Conservation (phyloP, 345 rosid genomes). For the Physaria fendleri region DNA sequence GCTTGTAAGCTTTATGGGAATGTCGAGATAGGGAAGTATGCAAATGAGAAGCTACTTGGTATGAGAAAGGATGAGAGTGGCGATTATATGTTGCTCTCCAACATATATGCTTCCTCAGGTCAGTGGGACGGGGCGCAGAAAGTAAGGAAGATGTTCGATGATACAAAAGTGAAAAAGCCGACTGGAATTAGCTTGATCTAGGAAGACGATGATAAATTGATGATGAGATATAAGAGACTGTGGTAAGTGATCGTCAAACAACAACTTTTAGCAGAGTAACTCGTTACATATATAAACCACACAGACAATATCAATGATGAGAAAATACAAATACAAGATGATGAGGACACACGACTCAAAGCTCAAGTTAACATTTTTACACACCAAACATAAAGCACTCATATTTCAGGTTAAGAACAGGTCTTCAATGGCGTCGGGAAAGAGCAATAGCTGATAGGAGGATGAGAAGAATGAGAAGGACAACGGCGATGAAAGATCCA, state of each 20-base stretch:
- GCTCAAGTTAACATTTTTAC: constrained; percentile 8
- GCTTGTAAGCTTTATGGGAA: constrained; percentile 56
- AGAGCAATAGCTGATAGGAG: constrained; percentile 47
- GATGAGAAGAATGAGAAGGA: constrained; percentile 40
- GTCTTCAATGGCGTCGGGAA: constrained; percentile 38
- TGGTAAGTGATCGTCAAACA: not conserved
- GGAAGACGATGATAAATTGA: constrained; percentile 37
- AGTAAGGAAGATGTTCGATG: constrained; percentile 60
- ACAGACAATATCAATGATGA: not conserved
- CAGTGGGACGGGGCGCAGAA: constrained; percentile 58
- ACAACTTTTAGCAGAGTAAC: not conserved
- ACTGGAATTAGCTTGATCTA: constrained; percentile 47
- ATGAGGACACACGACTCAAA: not conserved
- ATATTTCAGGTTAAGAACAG: not conserved
- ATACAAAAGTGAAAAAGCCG: constrained; percentile 44
- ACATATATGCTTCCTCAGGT: constrained; percentile 56
- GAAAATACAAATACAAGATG: not conserved
- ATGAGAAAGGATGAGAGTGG: constrained; percentile 52
- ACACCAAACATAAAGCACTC: constrained; percentile 6
- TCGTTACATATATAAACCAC: constrained; percentile 12
- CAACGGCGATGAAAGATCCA: constrained; percentile 53
- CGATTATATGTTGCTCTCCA: constrained; percentile 61
- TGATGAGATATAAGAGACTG: constrained; percentile 14
- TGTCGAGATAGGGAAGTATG: constrained; percentile 47
- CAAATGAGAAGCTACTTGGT: constrained; percentile 43